These are phyloP conservation scores for Picea glauca DNA, from an alignment of 75 land plant genomes.

Conservation along the genomic window DNA sequence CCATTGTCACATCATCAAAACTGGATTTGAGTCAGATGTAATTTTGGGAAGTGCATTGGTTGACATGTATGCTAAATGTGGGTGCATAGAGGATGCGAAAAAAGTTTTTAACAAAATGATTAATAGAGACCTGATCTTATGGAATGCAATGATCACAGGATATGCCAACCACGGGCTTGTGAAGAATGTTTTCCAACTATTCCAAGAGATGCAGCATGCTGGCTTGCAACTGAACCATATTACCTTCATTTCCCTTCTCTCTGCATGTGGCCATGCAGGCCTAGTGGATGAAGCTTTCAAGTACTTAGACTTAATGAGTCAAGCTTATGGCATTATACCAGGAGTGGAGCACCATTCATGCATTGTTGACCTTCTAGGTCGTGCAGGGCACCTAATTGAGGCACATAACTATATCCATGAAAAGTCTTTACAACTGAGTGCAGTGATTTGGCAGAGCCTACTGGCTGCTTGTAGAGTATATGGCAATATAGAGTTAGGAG, in stretches of 20 bases:
- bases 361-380: background rate
- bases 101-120: background rate
- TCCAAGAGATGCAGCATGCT: background rate
- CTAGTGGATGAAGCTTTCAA: background rate
- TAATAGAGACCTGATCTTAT: background rate
- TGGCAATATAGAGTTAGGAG: background rate
- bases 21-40: background rate
- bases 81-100: background rate
- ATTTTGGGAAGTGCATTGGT: background rate
- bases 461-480: background rate
- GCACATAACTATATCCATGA: background rate
- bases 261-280: conserved; percentile 12
- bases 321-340: background rate
- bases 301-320: conserved; percentile 8
- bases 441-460: background rate
- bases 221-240: conserved; percentile 4
- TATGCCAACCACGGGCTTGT: background rate
- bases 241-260: conserved; percentile 9
- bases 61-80: background rate
- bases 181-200: background rate
- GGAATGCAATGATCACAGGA: conserved; percentile 4
- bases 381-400: background rate
- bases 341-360: background rate
- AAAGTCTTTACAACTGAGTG: background rate
- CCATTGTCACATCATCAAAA: conserved; percentile 37